Evolutionary conservation across 345 rosid species (phyloP), one percentile per base, ranked within the genome.

Genomic region (Populus ilicifolia): DNA sequence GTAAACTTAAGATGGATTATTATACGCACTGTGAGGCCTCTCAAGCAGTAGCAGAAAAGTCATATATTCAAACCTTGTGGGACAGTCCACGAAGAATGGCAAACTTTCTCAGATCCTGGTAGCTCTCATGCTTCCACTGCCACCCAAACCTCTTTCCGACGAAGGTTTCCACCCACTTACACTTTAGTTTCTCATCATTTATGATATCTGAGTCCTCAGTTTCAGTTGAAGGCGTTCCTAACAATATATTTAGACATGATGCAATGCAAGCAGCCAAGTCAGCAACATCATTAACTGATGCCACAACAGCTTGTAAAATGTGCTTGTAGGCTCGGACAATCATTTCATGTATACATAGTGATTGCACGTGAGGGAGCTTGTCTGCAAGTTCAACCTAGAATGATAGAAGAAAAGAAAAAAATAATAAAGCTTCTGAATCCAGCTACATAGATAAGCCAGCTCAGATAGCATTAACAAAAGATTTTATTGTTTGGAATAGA

Each of bases 321-420:
- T 82, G 82, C 67, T 82, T 78, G 79, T 64, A 78, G 77, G 80
- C 82, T 64, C 85, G 79, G 29, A 82, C 79, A 52, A 82, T 82
- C 85, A 82, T 82, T 78, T 82, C 82, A 72, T 82, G 85, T 14
- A 78, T 67, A 50, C 85, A 82, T 46, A 82, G 85, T n/a, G 85
- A 78, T 78, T 78, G 85, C 48, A 82, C 85, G 33, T 82, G 85
- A 64, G 85, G 85, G 8, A 82, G 82, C 65, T 78, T 78, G 74
- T 78, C 85, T 1, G 85, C 82, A 67, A 82, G 81, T 59, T 82
- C 85, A 67, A 82, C 85, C 85, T 82, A 75, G 29, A 75, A 70
- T 35, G 43, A 61, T 36, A 46, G 18, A 67, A 66, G 35, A 69
- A 50, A 6, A 71, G 48, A 5, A 62, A 46, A n/a, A 5, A 59